Evolutionary conservation across 2,329 filamentous ascomycete species (phyloP).

Genomic region (Aspergillus sp.): DNA sequence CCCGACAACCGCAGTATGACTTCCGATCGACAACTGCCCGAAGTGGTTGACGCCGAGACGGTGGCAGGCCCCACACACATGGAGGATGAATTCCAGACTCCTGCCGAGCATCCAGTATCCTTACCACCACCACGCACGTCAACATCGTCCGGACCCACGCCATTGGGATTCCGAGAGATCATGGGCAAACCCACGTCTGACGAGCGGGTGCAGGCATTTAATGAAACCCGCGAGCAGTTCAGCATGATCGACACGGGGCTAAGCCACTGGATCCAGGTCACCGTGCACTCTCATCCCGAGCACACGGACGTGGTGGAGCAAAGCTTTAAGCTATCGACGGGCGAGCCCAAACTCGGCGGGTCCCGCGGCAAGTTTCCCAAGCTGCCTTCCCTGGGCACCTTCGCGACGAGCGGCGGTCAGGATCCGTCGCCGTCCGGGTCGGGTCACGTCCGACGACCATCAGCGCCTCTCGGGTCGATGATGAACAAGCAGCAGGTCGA

Average conservation of each 20-base stretch:
- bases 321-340: slow-evolving; percentile 33
- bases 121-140: slow-evolving; percentile 13
- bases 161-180: slow-evolving; percentile 73
- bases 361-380: slow-evolving; percentile 44
- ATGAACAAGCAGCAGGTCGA: slow-evolving; percentile 65
- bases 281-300: slow-evolving; percentile 52
- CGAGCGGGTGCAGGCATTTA: slow-evolving; percentile 72
- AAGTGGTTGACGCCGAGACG: slow-evolving; percentile 13
- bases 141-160: slow-evolving; percentile 34
- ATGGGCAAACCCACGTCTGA: slow-evolving; percentile 63
- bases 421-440: slow-evolving; percentile 34
- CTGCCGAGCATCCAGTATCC: slow-evolving; percentile 9
- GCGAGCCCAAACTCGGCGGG: slow-evolving; percentile 29
- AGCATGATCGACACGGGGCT: slow-evolving; percentile 73
- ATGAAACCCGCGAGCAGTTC: slow-evolving; percentile 70
- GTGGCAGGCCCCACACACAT: slow-evolving; percentile 4
- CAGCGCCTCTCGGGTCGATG: slow-evolving; percentile 37
- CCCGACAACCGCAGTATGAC: slow-evolving; percentile 16
- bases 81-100: slow-evolving; percentile 9
- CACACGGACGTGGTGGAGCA: slow-evolving; percentile 47
- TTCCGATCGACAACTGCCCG: slow-evolving; percentile 13
- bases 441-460: slow-evolving; percentile 36
- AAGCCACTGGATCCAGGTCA: slow-evolving; percentile 56
- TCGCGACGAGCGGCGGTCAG: slow-evolving; percentile 17
- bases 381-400: slow-evolving; percentile 31